Evolutionary conservation across 768 basidiomycete genomes (phyloP).

Genomic region (Termitomyces sp.): DNA sequence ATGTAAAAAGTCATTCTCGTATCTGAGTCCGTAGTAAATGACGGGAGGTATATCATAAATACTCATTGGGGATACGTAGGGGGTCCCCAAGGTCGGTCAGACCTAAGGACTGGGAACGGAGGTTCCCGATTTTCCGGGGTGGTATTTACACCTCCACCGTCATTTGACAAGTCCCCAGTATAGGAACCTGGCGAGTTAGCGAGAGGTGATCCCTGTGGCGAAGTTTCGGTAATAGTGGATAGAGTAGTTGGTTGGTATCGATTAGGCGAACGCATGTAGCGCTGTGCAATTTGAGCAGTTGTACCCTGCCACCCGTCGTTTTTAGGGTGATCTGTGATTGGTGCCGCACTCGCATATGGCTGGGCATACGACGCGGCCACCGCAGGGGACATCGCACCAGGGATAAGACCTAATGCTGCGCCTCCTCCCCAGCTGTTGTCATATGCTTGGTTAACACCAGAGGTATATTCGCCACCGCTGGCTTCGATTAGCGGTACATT

Average conservation of each 20-base stretch:
- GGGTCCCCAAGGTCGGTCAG: not conserved
- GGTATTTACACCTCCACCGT: not conserved
- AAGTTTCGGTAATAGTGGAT: conserved; percentile 16
- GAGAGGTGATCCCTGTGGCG: conserved; percentile 11
- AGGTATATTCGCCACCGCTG: conserved; percentile 2
- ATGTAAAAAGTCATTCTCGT: not conserved
- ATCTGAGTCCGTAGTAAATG: not conserved
- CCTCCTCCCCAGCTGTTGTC: conserved; percentile 2
- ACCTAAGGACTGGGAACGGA: conserved; percentile 1
- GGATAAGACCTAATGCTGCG: not conserved
- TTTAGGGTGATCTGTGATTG: not conserved
- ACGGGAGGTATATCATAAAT: not conserved
- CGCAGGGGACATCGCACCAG: conserved; percentile 8
- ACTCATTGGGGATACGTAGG: conserved; percentile 2
- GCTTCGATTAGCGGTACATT: not conserved
- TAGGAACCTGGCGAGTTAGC: conserved; percentile 10
- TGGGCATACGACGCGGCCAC: conserved; percentile 5
- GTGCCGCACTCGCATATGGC: conserved; percentile 1
- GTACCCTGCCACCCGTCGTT: conserved; percentile 12
- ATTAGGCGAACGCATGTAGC: conserved; percentile 8
- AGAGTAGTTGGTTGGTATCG: conserved; percentile 15
- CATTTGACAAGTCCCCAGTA: conserved; percentile 4
- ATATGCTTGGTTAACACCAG: not conserved
- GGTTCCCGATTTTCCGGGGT: conserved; percentile 1
- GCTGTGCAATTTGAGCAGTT: conserved; percentile 11